Evolutionary conservation across 139 green algal species (phyloP), one percentile per base, ranked within the genome.

Genomic region (Tetradesmus obliquus): DNA sequence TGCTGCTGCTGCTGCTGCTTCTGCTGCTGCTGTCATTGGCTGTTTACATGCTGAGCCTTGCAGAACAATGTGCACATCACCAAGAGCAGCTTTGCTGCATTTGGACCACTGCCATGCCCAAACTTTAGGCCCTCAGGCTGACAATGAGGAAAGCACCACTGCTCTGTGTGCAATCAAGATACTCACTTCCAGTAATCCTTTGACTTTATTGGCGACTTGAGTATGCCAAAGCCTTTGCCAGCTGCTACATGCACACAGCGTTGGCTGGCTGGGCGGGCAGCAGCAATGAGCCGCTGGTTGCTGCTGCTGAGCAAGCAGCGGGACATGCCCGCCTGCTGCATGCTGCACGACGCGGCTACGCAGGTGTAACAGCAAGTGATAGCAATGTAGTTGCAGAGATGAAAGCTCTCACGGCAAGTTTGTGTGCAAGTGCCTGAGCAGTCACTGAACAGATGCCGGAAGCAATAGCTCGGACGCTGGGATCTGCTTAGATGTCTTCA

Each of bases 161-260:
- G 74, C 74, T 45, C 13, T 12, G 9, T 51, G 4, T 32, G 51
- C 80, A 57, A 58, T 2, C 13, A 22, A 20, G 45, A 10, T 5
- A 60, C 86, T 90, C 53, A 90, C 86, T 71, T 71, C 86, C 86
- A 90, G 9, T 55, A 83, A 10, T 90, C 86, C 20, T 55, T 55
- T 3, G 55, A 54, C 71, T 90, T 90, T 19, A 15, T 13, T 22
- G 85, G 85, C 15, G 24, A 20, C 22, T 83, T 83, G 12, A 90
- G 53, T 53, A 69, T 55, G 17, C 86, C 86, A 90, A 90, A 90
- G 20, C 86, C 86, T 55, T 90, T 90, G 32, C 71, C 86, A 24
- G 86, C 86, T 55, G 10, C 8, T 10, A 84, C 71, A 15, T 84
- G 76, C 69, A 90, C 86, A 55, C 69, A 84, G 0, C 15, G 55